phyloP scores from a whole-genome alignment of 768 basidiomycete genomes.

The Agrocybe praecox region DNA sequence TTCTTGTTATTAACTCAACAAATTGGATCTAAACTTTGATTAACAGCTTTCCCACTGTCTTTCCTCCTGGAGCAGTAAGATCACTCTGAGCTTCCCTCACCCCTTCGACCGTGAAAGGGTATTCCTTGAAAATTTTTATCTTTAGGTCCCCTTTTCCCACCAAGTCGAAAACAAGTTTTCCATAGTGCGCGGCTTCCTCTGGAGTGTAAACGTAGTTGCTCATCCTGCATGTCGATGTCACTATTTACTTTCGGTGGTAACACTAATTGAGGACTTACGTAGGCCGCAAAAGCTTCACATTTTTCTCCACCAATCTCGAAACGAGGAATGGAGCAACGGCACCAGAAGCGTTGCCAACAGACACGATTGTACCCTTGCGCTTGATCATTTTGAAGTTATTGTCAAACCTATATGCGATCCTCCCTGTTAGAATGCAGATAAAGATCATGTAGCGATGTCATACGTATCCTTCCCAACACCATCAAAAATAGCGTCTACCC shows the following conservation, averaged over 20 bases:
- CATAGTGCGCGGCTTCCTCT: slow-evolving; percentile 73
- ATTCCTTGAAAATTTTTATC: slow-evolving; percentile 73
- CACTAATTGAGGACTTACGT: slow-evolving; percentile 45
- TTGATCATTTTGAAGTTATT: slow-evolving; percentile 79
- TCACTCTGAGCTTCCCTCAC: slow-evolving; percentile 78
- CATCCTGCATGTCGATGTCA: slow-evolving; percentile 44
- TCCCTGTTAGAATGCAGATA: neutral
- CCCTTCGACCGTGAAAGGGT: slow-evolving; percentile 83
- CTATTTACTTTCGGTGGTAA: neutral
- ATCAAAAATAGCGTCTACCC: slow-evolving; percentile 88
- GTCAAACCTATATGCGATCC: slow-evolving; percentile 58
- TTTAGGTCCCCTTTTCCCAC: slow-evolving; percentile 62
- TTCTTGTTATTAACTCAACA: neutral
- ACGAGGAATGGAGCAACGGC: slow-evolving; percentile 75
- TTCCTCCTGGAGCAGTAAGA: slow-evolving; percentile 60
- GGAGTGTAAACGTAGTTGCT: slow-evolving; percentile 72
- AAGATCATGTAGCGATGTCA: slow-evolving; percentile 26
- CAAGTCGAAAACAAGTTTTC: slow-evolving; percentile 61
- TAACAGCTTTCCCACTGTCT: slow-evolving; percentile 85
- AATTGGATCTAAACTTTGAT: slow-evolving; percentile 53
- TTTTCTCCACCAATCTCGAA: slow-evolving; percentile 77
- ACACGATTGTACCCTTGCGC: slow-evolving; percentile 89
- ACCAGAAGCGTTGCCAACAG: slow-evolving; percentile 92
- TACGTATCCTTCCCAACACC: slow-evolving; percentile 98
- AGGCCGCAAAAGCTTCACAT: slow-evolving; percentile 78